Base-by-base conservation (phyloP, 352 stramenopile genomes). In the Pelagophyceae sp. region DNA sequence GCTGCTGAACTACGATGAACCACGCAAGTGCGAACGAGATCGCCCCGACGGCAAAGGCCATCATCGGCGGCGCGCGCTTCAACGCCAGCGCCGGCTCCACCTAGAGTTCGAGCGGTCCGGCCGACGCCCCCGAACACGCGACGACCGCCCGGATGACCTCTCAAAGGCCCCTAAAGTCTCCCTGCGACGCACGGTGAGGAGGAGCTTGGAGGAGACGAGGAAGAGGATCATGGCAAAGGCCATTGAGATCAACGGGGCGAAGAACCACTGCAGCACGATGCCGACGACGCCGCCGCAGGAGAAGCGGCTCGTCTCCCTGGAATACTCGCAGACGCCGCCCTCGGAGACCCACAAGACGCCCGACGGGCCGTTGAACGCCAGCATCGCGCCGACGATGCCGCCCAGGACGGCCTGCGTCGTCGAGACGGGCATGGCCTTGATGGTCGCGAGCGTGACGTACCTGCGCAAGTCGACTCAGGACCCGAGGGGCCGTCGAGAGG, bases 381-480 rank as follows among this genome's bases (percentile, higher is more conserved):
- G 37, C 61, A 71, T 71, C 61, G 61, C 29, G n/a, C 86, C 86
- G 5, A 90, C 72, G 50, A 90, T 78, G 3, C 78, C 83, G 29
- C 83, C 76, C 23, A 90, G 80, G 69, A 87, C 85, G 23, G 85
- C 76, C 76, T 90, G 86, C 33, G 83, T 88, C 38, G 83, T 90
- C 15, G 83, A 88, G 51, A 89, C 84, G 0, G 86, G 85, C 79
- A 90, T 82, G 17, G 61, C 35, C 19, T 80, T 76, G 35, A 72
- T 76, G 50, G 86, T 88, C 2, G 82, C 83, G 0, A 81, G 33
- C 27, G 86, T 37, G 29, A 90, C 40, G 77, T 86, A 89, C 2
- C n/a, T n/a, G n/a, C n/a, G n/a, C n/a, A n/a, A n/a, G n/a, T n/a
- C n/a, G n/a, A n/a, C n/a, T n/a, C n/a, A n/a, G n/a, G n/a, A n/a